Conservation (phyloP, 2,329 filamentous ascomycete genomes). For the Calycina herbarum region DNA sequence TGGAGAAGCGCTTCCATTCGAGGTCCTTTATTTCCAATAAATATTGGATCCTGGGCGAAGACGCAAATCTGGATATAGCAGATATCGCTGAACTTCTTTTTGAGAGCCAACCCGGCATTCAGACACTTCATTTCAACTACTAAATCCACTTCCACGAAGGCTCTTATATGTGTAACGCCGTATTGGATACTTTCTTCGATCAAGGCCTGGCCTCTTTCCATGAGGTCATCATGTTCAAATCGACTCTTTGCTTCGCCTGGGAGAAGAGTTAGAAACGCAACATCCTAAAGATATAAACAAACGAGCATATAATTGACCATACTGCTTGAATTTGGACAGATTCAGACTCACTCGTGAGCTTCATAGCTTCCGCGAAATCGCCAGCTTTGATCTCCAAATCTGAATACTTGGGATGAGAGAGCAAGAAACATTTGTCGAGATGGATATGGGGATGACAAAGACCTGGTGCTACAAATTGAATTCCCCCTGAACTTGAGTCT, state of each 20-base stretch:
- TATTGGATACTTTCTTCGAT: constrained; percentile 63
- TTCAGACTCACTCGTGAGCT: constrained; percentile 45
- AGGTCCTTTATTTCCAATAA: constrained; percentile 53
- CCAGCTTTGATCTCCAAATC: constrained; percentile 61
- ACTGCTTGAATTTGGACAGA: constrained; percentile 13
- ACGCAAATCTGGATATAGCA: constrained; percentile 67
- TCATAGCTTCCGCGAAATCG: constrained; percentile 65
- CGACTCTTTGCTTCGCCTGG: constrained; percentile 56
- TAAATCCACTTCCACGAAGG: constrained; percentile 70
- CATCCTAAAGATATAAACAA: not conserved
- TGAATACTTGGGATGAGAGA: constrained; percentile 58
- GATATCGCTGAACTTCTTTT: constrained; percentile 50
- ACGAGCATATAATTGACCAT: constrained; percentile 8
- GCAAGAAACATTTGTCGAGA: constrained; percentile 65
- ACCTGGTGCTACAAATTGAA: constrained; percentile 48
- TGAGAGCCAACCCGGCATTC: constrained; percentile 56
- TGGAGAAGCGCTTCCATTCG: constrained; percentile 53
- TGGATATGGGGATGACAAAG: constrained; percentile 75
- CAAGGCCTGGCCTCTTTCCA: constrained; percentile 62
- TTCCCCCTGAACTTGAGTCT: constrained; percentile 7
- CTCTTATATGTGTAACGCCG: constrained; percentile 68
- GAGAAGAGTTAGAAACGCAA: constrained; percentile 17
- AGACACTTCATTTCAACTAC: constrained; percentile 59
- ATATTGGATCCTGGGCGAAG: constrained; percentile 70
- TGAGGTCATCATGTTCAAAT: constrained; percentile 63